Evolutionary conservation across 495 filamentous ascomycete genomes (phyloP), one percentile per base, ranked within the genome.

Genomic region (Penicillium flavigenum): DNA sequence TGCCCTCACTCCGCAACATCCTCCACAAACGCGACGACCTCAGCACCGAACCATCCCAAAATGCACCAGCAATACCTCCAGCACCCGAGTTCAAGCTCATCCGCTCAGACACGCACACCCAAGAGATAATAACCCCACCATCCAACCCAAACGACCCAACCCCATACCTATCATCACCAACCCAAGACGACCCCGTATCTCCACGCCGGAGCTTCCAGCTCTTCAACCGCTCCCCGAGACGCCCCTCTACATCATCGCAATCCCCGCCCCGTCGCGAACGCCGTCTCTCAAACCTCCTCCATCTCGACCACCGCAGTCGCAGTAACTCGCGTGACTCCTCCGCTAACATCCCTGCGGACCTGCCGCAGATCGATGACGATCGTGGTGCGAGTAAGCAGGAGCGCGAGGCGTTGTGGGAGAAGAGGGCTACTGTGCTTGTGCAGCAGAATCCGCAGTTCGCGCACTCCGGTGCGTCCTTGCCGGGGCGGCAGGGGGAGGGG

Each of bases 381-480:
- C 70, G 65, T 19, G 76, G 64, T 20, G 55, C 42, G 2, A 80
- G 81, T 63, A 72, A 78, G 53, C 74, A 80, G 59, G 81, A 83
- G 17, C 69, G 76, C 31, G 79, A 83, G 60, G 76, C 78, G 47
- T 72, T 80, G 65, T 98, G 92, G 93, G 93, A 96, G 79, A 86
- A 91, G 72, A 77, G 92, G 48, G 93, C 93, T 17, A 96, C 92
- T 43, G 83, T 94, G 55, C 76, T 96, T 54, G 92, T 90, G 34
- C 79, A 83, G 66, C 78, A 79, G 45, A 92, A 88, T 70, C 74
- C 76, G 52, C 64, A 72, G 24, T 67, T 76, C 39, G 66, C 63
- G 20, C 56, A 55, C 3, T 59, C 66, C n/a, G 56, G 57, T 26
- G 62, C 61, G 50, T 63, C 65, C 6, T 63, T 68, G 11, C 58